phyloP scores from a whole-genome alignment of 805 yeast genomes.

The Candida corydali region DNA sequence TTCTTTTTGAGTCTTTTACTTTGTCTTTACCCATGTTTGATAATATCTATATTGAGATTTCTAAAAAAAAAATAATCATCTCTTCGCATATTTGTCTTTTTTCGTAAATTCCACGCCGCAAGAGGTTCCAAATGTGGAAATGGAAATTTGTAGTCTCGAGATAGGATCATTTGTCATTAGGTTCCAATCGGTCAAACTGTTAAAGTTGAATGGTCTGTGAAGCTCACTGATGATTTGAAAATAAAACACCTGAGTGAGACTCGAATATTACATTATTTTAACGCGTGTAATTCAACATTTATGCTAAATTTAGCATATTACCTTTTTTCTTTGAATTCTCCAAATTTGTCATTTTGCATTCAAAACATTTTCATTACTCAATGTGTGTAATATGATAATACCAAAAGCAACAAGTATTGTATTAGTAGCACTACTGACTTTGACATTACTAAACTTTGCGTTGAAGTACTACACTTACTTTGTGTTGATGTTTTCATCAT shows the following conservation, averaged over 20 bases:
- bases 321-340: too few relatives aligned
- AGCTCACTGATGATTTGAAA: too few relatives aligned
- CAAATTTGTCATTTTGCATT: neutral
- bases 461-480: conserved; percentile 37
- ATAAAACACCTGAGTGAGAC: too few relatives aligned
- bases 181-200: too few relatives aligned
- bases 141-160: too few relatives aligned
- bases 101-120: conserved; percentile 1
- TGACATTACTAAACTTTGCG: conserved; percentile 29
- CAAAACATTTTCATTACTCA: too few relatives aligned
- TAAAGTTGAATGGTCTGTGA: too few relatives aligned
- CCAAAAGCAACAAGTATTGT: conserved; percentile 32
- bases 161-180: too few relatives aligned
- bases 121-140: too few relatives aligned
- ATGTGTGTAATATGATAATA: conserved; percentile 20
- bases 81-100: conserved; percentile 2
- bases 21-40: conserved; percentile 1
- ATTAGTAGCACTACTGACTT: conserved; percentile 27
- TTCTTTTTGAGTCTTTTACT: conserved; percentile 5
- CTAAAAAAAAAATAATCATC: conserved; percentile 4
- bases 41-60: neutral
- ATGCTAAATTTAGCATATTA: too few relatives aligned
- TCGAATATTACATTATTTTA: too few relatives aligned
- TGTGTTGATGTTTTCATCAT: conserved; percentile 28
- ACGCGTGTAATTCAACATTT: too few relatives aligned